phyloP scores from a whole-genome alignment of 192 early-diverging fungal species.

The Dissophora globulifera region DNA sequence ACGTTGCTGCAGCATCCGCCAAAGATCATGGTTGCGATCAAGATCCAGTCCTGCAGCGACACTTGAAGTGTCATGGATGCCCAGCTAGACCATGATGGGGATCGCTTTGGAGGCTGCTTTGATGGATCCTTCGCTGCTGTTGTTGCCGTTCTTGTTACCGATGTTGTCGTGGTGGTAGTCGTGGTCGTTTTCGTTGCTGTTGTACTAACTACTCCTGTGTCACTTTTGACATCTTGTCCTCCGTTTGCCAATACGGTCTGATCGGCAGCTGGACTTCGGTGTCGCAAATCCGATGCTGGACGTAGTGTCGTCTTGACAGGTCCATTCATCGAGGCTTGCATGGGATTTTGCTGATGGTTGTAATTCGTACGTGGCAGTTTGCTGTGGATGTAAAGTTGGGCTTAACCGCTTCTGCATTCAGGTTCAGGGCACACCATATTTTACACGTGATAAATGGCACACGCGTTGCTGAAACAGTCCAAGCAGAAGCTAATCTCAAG shows the following conservation, averaged over 20 bases:
- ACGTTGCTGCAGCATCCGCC: conserved; percentile 92
- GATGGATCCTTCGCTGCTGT: background rate
- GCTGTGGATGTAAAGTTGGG: too few relatives aligned
- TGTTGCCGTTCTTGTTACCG: too few relatives aligned
- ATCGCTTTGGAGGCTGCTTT: background rate
- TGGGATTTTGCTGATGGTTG: background rate
- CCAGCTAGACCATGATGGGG: conserved; percentile 13
- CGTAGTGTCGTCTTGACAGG: background rate
- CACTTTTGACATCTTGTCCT: too few relatives aligned
- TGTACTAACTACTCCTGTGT: background rate
- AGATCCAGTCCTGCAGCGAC: conserved; percentile 48
- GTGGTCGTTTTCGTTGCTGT: too few relatives aligned
- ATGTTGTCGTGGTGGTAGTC: too few relatives aligned
- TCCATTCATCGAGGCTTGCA: background rate
- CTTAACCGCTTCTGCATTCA: too few relatives aligned
- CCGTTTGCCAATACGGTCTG: too few relatives aligned
- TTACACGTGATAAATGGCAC: too few relatives aligned
- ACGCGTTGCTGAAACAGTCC: too few relatives aligned
- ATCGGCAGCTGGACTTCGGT: background rate
- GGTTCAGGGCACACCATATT: too few relatives aligned
- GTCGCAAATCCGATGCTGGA: background rate
- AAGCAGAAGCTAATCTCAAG: too few relatives aligned
- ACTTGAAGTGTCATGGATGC: conserved; percentile 28
- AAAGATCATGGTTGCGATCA: conserved; percentile 82
- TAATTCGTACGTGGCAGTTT: too few relatives aligned